These are phyloP conservation scores for Citrus reticulata DNA, from an alignment of 345 rosid genomes.

Conservation along the genomic window DNA sequence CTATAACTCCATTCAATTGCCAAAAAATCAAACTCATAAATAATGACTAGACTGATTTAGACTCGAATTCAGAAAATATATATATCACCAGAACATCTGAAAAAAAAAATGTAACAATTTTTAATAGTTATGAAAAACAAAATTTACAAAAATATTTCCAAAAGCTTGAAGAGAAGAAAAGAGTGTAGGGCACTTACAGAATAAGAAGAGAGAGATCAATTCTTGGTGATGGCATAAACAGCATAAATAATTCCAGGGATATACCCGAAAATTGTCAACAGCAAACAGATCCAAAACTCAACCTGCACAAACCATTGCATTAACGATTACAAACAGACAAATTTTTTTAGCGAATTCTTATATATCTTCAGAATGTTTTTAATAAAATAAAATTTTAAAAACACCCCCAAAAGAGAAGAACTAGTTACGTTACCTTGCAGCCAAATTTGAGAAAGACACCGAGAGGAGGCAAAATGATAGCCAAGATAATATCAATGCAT, in stretches of 20 bases:
- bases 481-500: constrained; percentile 66
- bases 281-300: constrained; percentile 89
- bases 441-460: constrained; percentile 88
- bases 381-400: no score
- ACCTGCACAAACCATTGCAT: constrained; percentile 26
- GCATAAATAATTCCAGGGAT: constrained; percentile 85
- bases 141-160: not conserved
- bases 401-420: not conserved
- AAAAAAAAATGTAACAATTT: no score
- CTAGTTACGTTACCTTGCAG: constrained; percentile 39
- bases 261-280: constrained; percentile 63
- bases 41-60: no score
- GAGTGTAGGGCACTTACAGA: not conserved
- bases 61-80: no score
- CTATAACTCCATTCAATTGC: no score
- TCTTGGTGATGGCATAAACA: constrained; percentile 63
- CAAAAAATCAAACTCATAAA: no score
- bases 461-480: constrained; percentile 86
- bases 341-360: no score
- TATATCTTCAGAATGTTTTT: no score
- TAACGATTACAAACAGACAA: no score
- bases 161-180: not conserved
- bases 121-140: no score
- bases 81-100: no score
- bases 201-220: not conserved